Base-by-base conservation (phyloP, 169 alveolate genomes). In the Cryptosporidium ubiquitum region DNA sequence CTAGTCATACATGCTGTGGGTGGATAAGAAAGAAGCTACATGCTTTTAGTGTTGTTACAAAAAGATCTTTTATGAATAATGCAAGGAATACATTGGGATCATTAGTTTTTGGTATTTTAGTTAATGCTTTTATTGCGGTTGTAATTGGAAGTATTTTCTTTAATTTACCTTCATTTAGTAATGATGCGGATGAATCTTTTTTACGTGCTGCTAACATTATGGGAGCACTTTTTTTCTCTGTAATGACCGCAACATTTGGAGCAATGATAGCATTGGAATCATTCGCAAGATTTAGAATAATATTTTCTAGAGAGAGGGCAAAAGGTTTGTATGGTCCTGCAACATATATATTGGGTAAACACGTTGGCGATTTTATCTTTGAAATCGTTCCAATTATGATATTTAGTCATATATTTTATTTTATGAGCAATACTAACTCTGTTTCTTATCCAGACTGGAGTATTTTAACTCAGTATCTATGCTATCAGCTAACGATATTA, bases 231-330 rank as follows among this genome's bases (percentile, higher is more conserved):
- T 73, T 73, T 35, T 73, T 73, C 23, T 55, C 70, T 3, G 69
- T 73, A 35, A 55, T 58, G 70, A 23, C 60, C 2, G 47, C 85
- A 20, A 37, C 85, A 3, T 73, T 73, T 57, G 64, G 55, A 23
- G 51, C 85, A 52, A 18, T 73, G 51, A 23, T 51, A n/a, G 47
- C 64, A 16, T 33, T 73, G 29, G 85, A 73, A 16, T 73, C 85
- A 12, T 35, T 73, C 40, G 10, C 69, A 29, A 73, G 44, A 5
- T 73, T 55, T 57, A 51, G 85, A 0, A 31, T 73, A 10, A 55
- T 73, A 73, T 73, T 73, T 29, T 33, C 69, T 14, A 73, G 85
- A 58, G 85, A 73, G 20, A 73, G 85, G 33, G 85, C 85, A 14
- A 73, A 73, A 20, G 70, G 70, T 4, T 42, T 73, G n/a, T 73